Evolutionary conservation across 352 stramenopile species (phyloP), one percentile per base, ranked within the genome.

Genomic region (Globisporangium mamillatum): DNA sequence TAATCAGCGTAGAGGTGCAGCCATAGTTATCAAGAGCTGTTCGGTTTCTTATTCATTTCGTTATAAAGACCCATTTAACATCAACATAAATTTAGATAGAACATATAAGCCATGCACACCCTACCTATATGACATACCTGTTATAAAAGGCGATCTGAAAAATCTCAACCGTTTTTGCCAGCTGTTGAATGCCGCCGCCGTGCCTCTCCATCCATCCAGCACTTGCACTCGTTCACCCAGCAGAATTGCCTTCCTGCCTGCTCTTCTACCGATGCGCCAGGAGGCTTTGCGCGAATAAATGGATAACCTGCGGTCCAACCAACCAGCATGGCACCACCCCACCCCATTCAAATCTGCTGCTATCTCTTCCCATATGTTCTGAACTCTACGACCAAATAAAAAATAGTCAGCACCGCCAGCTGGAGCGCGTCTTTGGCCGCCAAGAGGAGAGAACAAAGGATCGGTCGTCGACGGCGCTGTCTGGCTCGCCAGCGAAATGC

Each of bases 31-130:
- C 55, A 59, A 59, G 9, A 38, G 53, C 27, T 9, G 53, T n/a
- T 9, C 55, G 8, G 55, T 60, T 44, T 60, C 55, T 44, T 60
- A 59, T 27, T 38, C 53, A 5, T 2, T 6, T 4, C 24, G 4
- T 32, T 50, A 27, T 24, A 71, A 72, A 66, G 68, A 75, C 71
- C 72, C 68, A 18, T 41, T n/a, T 20, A 55, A 27, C 14, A 36
- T 10, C 50, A 52, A 9, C 32, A 27, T 32, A 32, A 7, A 32
- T 32, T 32, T 32, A 5, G 10, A 16, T 57, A 41, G 34, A 38
- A 41, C 10, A 14, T 41, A 32, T 32, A 32, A 8, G 0, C 29
- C 34, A 41, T 41, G 10, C 0, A 16, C 10, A 41, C 34, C 34
- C 9, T 41, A 41, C 34, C 10, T 41, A 14, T 16, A 41, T 41